Conservation (phyloP, 2,329 filamentous ascomycete genomes). For the Alternaria arborescens region DNA sequence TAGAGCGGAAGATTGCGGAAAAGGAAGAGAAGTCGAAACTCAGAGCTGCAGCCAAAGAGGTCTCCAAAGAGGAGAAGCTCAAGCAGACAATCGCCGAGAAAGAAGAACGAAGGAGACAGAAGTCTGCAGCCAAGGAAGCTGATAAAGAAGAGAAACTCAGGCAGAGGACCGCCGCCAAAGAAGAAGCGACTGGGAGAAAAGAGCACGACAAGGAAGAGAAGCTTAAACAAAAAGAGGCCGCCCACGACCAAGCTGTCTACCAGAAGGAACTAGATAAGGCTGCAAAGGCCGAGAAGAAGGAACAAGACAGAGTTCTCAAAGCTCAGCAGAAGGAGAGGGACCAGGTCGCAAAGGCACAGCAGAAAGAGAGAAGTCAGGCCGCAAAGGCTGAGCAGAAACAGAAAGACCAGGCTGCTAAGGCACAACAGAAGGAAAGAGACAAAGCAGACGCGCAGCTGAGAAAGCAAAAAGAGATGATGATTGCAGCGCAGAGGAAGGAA, state of each 20-base stretch:
- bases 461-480: background rate
- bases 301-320: background rate
- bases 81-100: background rate
- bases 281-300: background rate
- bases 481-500: background rate
- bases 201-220: constrained; percentile 1
- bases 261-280: background rate
- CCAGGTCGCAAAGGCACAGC: background rate
- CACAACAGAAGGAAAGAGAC: background rate
- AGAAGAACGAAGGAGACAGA: background rate
- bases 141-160: background rate
- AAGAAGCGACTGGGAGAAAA: background rate
- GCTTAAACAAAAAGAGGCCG: background rate
- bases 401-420: background rate
- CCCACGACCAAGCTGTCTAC: background rate
- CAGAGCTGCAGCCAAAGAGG: background rate
- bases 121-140: background rate
- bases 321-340: background rate
- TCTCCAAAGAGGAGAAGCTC: background rate
- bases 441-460: background rate
- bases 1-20: background rate
- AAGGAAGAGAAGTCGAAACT: background rate
- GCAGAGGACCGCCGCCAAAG: background rate
- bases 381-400: background rate
- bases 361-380: background rate